Conservation (phyloP, 2,329 filamentous ascomycete species). For the Ophiostoma novo-ulmi region DNA sequence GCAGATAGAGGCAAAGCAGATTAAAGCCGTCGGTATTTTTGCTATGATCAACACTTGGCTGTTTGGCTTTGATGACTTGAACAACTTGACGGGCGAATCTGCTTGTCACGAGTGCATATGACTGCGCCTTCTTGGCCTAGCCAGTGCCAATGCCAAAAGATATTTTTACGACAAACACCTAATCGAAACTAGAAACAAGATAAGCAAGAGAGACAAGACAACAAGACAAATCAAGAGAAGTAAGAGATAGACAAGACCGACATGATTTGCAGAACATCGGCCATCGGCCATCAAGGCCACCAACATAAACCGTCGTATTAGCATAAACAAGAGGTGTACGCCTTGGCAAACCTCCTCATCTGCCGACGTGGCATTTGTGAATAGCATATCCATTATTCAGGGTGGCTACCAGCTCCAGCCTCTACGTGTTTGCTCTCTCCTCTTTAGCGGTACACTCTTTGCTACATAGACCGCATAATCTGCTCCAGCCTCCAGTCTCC, state of each 20-base stretch:
- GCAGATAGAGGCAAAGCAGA: neutral
- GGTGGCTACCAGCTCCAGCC: neutral
- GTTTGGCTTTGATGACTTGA: neutral
- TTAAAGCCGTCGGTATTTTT: neutral
- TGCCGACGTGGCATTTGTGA: slow-evolving; percentile 6
- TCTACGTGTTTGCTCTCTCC: neutral
- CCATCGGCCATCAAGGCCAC: neutral
- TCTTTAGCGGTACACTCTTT: neutral
- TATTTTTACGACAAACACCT: neutral
- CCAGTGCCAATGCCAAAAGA: neutral
- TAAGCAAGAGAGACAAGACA: neutral
- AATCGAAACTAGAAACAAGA: neutral
- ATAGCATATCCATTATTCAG: neutral
- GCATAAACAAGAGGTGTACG: neutral
- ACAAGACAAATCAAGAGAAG: neutral
- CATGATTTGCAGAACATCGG: neutral
- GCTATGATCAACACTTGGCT: neutral
- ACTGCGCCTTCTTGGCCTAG: neutral
- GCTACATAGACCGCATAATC: neutral
- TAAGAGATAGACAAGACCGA: neutral
- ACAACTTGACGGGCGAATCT: neutral
- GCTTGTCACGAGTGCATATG: neutral
- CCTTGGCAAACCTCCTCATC: neutral
- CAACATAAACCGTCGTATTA: neutral
- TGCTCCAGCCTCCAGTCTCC: neutral